phyloP scores from a whole-genome alignment of 768 basidiomycete species.

The Trametes villosa region DNA sequence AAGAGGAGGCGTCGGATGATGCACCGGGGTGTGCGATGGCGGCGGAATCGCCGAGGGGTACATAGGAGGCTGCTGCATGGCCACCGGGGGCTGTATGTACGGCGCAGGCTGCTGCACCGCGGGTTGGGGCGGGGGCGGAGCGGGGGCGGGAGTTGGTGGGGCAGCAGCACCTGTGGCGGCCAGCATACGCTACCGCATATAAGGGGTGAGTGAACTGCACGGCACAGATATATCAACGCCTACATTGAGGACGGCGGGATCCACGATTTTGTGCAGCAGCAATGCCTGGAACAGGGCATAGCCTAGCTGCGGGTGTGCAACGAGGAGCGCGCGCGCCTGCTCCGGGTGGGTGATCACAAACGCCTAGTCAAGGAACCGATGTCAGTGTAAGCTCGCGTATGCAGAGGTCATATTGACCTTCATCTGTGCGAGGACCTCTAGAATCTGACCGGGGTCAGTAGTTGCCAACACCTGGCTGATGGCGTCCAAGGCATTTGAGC shows the following conservation, averaged over 20 bases:
- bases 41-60: slow-evolving; percentile 21
- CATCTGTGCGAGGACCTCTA: slow-evolving; percentile 97
- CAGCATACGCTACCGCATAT: slow-evolving; percentile 53
- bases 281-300: slow-evolving; percentile 97
- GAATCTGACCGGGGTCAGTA: slow-evolving; percentile 81
- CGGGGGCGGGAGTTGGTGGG: slow-evolving; percentile 19
- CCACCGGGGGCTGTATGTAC: slow-evolving; percentile 8
- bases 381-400: background rate
- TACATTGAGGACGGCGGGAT: slow-evolving; percentile 81
- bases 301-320: slow-evolving; percentile 88
- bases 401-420: slow-evolving; percentile 69
- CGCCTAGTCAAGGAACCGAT: slow-evolving; percentile 56
- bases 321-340: slow-evolving; percentile 79
- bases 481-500: slow-evolving; percentile 73
- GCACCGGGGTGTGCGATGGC: slow-evolving; percentile 25
- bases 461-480: slow-evolving; percentile 87
- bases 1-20: slow-evolving; percentile 29
- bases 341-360: slow-evolving; percentile 92
- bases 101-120: slow-evolving; percentile 26
- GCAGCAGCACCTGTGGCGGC: slow-evolving; percentile 40
- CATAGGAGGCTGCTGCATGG: slow-evolving; percentile 29
- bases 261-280: slow-evolving; percentile 91
- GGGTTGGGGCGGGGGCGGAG: slow-evolving; percentile 18
- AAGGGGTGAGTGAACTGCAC: slow-evolving; percentile 1
- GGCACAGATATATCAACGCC: slow-evolving; percentile 19